Conservation (phyloP, 352 stramenopile species). For the Phytopythium cucurbitacearum region DNA sequence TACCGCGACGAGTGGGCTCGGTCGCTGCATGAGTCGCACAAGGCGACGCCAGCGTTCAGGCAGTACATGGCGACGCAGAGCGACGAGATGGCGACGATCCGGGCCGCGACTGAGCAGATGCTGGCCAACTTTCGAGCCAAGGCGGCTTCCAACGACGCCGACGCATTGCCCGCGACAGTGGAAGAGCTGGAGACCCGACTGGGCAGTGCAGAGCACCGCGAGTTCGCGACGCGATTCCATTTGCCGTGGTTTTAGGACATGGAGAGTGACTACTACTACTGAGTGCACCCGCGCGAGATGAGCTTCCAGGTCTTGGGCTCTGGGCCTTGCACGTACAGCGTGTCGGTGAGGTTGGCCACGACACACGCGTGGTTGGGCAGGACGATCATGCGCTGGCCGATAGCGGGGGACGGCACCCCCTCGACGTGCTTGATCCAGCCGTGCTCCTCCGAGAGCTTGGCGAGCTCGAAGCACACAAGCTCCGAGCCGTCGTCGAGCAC, state of each 20-base stretch:
- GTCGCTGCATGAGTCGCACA: slow-evolving; percentile 59
- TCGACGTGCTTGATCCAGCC: slow-evolving; percentile 61
- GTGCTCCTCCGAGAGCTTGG: slow-evolving; percentile 74
- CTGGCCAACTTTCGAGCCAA: slow-evolving; percentile 56
- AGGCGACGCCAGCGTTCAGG: slow-evolving; percentile 40
- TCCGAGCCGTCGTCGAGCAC: slow-evolving; percentile 28
- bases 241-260: slow-evolving; percentile 44
- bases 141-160: slow-evolving; percentile 12
- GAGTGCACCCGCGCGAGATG: slow-evolving; percentile 52
- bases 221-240: slow-evolving; percentile 23
- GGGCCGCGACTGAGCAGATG: slow-evolving; percentile 46
- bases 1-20: slow-evolving; percentile 50
- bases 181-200: slow-evolving; percentile 25
- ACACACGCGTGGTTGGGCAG: slow-evolving; percentile 69
- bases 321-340: slow-evolving; percentile 48
- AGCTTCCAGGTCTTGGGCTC: slow-evolving; percentile 46
- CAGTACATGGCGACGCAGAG: slow-evolving; percentile 62
- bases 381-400: slow-evolving; percentile 57
- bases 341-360: slow-evolving; percentile 61
- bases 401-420: slow-evolving; percentile 35
- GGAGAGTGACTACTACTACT: slow-evolving; percentile 16
- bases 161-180: slow-evolving; percentile 26
- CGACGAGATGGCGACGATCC: slow-evolving; percentile 46
- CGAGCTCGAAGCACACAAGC: slow-evolving; percentile 56
- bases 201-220: slow-evolving; percentile 7